Evolutionary conservation across 129 eudicot genomes (phyloP).

Genomic region (Tanacetum coccineum): DNA sequence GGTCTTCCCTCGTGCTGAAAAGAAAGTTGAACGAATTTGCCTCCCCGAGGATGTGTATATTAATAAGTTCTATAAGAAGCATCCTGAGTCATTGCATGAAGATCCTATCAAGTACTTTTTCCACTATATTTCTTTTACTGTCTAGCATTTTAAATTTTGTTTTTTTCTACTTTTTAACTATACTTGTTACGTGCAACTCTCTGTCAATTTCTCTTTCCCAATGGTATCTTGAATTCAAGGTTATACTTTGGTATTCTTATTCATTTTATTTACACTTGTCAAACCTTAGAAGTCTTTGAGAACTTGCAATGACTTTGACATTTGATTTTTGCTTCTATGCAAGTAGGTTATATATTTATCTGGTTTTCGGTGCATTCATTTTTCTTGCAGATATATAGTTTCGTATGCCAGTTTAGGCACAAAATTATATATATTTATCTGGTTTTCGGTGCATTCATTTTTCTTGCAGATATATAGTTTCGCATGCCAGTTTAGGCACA

Average conservation of each 20-base stretch:
- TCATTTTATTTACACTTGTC: too few relatives aligned
- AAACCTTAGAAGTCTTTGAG: neutral
- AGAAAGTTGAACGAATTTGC: conserved; percentile 49
- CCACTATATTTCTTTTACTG: conserved; percentile 11
- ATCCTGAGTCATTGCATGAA: conserved; percentile 73
- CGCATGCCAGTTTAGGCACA: neutral
- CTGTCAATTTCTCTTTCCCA: neutral
- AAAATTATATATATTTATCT: neutral
- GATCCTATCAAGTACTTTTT: conserved; percentile 74
- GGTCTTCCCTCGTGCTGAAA: conserved; percentile 70
- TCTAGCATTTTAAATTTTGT: neutral
- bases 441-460: neutral
- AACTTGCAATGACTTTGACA: neutral
- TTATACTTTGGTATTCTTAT: neutral
- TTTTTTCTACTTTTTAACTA: conserved; percentile 4
- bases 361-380: neutral
- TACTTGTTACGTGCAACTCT: conserved; percentile 4
- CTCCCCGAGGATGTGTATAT: conserved; percentile 78
- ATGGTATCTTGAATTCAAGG: conserved; percentile 1
- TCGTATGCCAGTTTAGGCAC: neutral
- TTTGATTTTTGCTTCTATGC: neutral
- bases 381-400: neutral
- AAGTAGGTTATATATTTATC: neutral
- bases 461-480: neutral
- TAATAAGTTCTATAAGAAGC: conserved; percentile 62